Evolutionary conservation across 2,329 filamentous ascomycete genomes (phyloP).

Genomic region (Cadophora gregata): DNA sequence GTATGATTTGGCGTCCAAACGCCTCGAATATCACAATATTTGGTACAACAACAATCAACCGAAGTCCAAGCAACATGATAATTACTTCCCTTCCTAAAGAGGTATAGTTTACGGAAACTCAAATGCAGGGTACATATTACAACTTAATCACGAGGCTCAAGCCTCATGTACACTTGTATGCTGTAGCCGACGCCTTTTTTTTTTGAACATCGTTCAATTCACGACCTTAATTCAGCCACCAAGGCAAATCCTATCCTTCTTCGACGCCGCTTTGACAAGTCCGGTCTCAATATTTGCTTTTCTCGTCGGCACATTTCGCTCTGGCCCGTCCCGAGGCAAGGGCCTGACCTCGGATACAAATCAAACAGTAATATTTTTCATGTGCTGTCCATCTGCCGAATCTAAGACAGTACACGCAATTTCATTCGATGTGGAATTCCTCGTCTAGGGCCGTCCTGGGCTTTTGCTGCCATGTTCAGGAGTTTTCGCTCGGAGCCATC

Average conservation of each 20-base stretch:
- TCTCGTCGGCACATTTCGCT: background rate
- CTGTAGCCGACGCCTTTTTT: background rate
- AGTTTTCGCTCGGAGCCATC: background rate
- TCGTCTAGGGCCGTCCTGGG: background rate
- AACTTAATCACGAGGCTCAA: background rate
- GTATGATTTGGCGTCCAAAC: background rate
- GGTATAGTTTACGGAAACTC: background rate
- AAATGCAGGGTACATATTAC: background rate
- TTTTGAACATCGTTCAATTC: too few species aligned
- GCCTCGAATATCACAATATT: background rate
- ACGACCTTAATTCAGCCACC: constrained; percentile 1
- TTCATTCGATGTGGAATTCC: background rate
- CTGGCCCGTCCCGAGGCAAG: constrained; percentile 6
- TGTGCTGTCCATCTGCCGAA: background rate
- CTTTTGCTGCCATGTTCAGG: background rate
- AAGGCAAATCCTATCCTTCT: constrained; percentile 7
- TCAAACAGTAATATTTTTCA: background rate
- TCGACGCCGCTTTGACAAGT: background rate
- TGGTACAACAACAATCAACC: background rate
- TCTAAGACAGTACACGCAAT: background rate
- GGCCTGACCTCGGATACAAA: background rate
- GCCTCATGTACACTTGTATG: constrained; percentile 6
- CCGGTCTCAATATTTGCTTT: background rate
- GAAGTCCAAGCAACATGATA: background rate
- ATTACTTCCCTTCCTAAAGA: background rate